Conservation (phyloP, 768 basidiomycete species). For the Hortiboletus campestris region DNA sequence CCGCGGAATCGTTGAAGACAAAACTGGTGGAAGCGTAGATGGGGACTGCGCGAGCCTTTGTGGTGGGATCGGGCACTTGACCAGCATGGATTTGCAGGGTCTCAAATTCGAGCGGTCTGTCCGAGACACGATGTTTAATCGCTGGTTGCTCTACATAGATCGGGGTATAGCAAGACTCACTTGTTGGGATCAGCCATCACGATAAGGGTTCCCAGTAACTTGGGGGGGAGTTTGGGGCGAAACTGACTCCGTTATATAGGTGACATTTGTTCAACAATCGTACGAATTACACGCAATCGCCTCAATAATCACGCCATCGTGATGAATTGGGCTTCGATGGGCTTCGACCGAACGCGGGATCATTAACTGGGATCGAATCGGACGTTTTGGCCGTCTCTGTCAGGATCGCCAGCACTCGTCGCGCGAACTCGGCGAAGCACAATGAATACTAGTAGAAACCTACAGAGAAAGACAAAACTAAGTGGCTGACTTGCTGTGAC, state of each 20-base stretch:
- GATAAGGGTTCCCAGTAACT: background rate
- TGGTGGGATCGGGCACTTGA: slow-evolving; percentile 48
- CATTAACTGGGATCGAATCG: too few species aligned
- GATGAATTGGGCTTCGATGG: too few species aligned
- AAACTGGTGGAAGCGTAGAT: slow-evolving; percentile 59
- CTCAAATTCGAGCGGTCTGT: slow-evolving; percentile 51
- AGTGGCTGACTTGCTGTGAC: too few species aligned
- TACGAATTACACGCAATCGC: slow-evolving; percentile 6
- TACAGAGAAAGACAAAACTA: too few species aligned
- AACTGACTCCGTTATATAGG: background rate
- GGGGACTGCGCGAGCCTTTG: slow-evolving; percentile 60
- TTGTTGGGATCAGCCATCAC: slow-evolving; percentile 27
- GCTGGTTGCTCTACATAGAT: background rate
- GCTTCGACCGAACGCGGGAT: too few species aligned
- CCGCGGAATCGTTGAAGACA: slow-evolving; percentile 55
- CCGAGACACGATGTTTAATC: background rate
- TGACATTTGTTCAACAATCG: background rate
- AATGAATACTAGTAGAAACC: too few species aligned
- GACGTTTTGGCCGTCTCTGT: too few species aligned
- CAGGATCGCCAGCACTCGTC: too few species aligned
- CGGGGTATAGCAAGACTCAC: slow-evolving; percentile 1
- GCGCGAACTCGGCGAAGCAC: too few species aligned
- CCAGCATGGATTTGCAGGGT: slow-evolving; percentile 66
- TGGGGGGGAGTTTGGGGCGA: too few species aligned
- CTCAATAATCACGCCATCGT: slow-evolving; percentile 12